Evolutionary conservation across 345 rosid species (phyloP), one percentile per base, ranked within the genome.

Genomic region (Punica granatum): DNA sequence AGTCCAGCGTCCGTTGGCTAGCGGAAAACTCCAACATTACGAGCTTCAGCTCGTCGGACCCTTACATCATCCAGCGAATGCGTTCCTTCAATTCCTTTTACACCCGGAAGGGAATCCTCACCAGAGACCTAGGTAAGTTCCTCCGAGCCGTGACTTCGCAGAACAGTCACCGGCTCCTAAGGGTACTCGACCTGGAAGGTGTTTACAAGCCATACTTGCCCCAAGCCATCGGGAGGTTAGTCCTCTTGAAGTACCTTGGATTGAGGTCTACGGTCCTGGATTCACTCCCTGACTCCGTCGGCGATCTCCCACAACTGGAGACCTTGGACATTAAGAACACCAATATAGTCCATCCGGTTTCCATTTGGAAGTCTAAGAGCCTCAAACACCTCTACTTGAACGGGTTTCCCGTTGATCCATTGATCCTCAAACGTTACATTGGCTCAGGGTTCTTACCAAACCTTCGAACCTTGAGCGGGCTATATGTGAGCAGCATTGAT

Each of bases 311-410:
- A 3, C 33, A 42, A 31, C 66, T 76, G 4, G 65, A 69, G 23
- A 76, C 79, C 1, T 41, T 76, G 7, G 76, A 76, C 69, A 25
- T 76, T 34, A 76, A 69, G 67, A 69, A 63, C 21, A 77, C 77
- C 14, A n/a, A 49, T 54, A 4, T 21, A 15, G n/a, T 2, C 14
- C 61, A 23, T 1, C 48, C 70, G 3, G 37, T 26, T 34, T 35
- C 36, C 43, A 18, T 53, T 8, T 67, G 63, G 70, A 53, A 53
- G 70, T 30, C 43, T 0, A 11, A 14, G 25, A 9, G 41, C n/a
- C 30, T 34, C 32, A 21, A 46, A n/a, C 46, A 67, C 43, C 60
- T 67, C 33, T 30, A 51, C 54, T 60, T 54, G 1, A 35, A 1
- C n/a, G 49, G 56, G 42, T 51, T 51, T 31, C 26, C 31, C 18